A percentile compares a stretch with the other conserved stretches of the same genome.
These are phyloP conservation scores for Camelina neglecta DNA, from an alignment of 345 rosid genomes.

Conservation along the genomic window DNA sequence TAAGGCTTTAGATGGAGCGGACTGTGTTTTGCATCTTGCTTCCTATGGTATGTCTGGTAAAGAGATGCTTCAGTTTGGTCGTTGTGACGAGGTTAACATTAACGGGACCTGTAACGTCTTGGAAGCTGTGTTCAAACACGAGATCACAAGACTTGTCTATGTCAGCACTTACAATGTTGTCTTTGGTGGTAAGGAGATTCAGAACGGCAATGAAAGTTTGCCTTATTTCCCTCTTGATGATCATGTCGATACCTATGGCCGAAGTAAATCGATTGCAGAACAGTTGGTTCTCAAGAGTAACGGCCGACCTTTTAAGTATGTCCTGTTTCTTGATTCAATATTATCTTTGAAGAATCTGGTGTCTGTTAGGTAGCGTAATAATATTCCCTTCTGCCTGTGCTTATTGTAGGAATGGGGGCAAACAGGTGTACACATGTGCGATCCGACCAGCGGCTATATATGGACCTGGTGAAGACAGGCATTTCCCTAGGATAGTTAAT, in stretches of 20 bases:
- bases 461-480: slow-evolving; percentile 96
- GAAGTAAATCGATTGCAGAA: slow-evolving; percentile 82
- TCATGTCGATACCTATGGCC: slow-evolving; percentile 76
- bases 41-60: slow-evolving; percentile 96
- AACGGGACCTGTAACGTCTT: slow-evolving; percentile 79
- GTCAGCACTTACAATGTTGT: slow-evolving; percentile 93
- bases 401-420: slow-evolving; percentile 56
- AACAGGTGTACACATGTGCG: slow-evolving; percentile 72
- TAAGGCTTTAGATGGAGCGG: slow-evolving; percentile 64
- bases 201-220: slow-evolving; percentile 74
- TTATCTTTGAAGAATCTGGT: not conserved
- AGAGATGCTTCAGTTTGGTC: slow-evolving; percentile 88
- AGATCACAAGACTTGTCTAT: slow-evolving; percentile 73
- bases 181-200: slow-evolving; percentile 86
- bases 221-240: slow-evolving; percentile 82
- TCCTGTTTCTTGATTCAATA: slow-evolving; percentile 3
- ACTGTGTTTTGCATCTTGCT: slow-evolving; percentile 89
- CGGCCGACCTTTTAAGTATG: slow-evolving; percentile 77
- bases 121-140: slow-evolving; percentile 68
- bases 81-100: slow-evolving; percentile 81
- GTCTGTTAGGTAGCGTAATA: not conserved
- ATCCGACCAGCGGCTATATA: slow-evolving; percentile 94
- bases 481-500: slow-evolving; percentile 80
- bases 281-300: slow-evolving; percentile 82
- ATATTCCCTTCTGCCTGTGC: slow-evolving; percentile 8